These are phyloP conservation scores for Penicillium occitanis DNA, from an alignment of 2,329 filamentous ascomycete species.

Conservation along the genomic window DNA sequence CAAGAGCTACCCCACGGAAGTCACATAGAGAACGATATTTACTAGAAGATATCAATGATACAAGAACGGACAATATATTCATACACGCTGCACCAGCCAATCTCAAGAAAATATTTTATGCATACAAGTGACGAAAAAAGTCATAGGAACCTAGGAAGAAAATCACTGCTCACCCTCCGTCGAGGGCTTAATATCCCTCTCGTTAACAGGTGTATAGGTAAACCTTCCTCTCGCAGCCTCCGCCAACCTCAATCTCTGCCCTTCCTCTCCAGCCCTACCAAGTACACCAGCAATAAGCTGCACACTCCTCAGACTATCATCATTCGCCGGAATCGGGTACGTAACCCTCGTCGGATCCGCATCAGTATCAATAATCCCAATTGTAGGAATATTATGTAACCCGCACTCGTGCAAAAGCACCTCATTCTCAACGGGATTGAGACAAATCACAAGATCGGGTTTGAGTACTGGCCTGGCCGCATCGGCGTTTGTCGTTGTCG, in stretches of 20 bases:
- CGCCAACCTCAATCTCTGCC: slow-evolving; percentile 65
- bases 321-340: slow-evolving; percentile 94
- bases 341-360: slow-evolving; percentile 91
- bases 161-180: slow-evolving; percentile 27
- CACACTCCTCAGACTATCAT: slow-evolving; percentile 85
- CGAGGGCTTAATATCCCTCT: slow-evolving; percentile 25
- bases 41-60: neutral
- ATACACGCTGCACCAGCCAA: slow-evolving; percentile 24
- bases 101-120: neutral
- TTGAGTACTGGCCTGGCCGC: slow-evolving; percentile 64
- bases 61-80: slow-evolving; percentile 29
- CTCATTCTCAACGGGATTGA: slow-evolving; percentile 93
- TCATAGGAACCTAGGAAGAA: neutral
- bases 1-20: slow-evolving; percentile 13
- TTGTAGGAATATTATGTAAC: slow-evolving; percentile 82
- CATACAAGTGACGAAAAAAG: slow-evolving; percentile 1
- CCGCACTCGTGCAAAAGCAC: slow-evolving; percentile 89
- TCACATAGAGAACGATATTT: neutral
- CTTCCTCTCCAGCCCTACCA: slow-evolving; percentile 77
- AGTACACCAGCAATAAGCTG: slow-evolving; percentile 81
- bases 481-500: slow-evolving; percentile 27
- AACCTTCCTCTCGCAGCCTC: slow-evolving; percentile 62
- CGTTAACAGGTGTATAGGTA: slow-evolving; percentile 50
- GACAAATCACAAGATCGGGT: slow-evolving; percentile 85
- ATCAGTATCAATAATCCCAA: slow-evolving; percentile 93